These are phyloP conservation scores for Lipomyces orientalis DNA, from an alignment of 805 yeast species.

Conservation along the genomic window DNA sequence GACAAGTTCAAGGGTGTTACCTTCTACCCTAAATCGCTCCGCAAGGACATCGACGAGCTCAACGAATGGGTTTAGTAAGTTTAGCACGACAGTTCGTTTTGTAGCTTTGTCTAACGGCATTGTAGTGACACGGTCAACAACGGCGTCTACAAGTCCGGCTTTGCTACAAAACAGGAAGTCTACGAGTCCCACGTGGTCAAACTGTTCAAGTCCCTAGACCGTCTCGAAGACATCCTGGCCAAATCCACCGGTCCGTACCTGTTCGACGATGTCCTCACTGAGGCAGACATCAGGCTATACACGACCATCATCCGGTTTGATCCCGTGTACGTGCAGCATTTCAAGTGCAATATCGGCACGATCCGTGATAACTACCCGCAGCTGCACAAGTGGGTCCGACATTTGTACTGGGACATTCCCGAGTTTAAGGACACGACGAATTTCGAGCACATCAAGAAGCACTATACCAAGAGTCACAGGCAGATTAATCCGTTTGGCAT, in stretches of 20 bases:
- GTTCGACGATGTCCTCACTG: constrained; percentile 73
- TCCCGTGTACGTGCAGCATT: constrained; percentile 92
- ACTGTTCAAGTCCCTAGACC: constrained; percentile 70
- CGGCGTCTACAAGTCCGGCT: constrained; percentile 93
- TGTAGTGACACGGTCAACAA: constrained; percentile 72
- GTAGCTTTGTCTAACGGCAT: neutral
- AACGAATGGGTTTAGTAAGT: constrained; percentile 75
- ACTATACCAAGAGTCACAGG: constrained; percentile 85
- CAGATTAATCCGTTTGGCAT: constrained; percentile 81
- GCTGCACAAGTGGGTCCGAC: constrained; percentile 78
- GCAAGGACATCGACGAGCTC: constrained; percentile 69
- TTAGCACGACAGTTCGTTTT: neutral
- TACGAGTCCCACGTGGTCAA: constrained; percentile 71
- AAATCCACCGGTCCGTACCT: constrained; percentile 52
- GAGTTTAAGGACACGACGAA: constrained; percentile 80
- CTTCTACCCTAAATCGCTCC: constrained; percentile 64
- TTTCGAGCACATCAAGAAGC: constrained; percentile 88
- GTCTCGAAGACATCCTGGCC: constrained; percentile 65
- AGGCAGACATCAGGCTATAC: constrained; percentile 86
- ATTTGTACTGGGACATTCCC: constrained; percentile 78
- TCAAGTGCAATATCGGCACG: constrained; percentile 86
- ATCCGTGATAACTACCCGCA: constrained; percentile 80
- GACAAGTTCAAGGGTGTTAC: constrained; percentile 58
- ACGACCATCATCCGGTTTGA: constrained; percentile 91
- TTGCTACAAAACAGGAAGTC: constrained; percentile 81